Percentiles rank a stretch among this genome's conserved stretches.
Evolutionary conservation across 2,329 filamentous ascomycete genomes (phyloP).

Genomic region (Dactylella cylindrospora): DNA sequence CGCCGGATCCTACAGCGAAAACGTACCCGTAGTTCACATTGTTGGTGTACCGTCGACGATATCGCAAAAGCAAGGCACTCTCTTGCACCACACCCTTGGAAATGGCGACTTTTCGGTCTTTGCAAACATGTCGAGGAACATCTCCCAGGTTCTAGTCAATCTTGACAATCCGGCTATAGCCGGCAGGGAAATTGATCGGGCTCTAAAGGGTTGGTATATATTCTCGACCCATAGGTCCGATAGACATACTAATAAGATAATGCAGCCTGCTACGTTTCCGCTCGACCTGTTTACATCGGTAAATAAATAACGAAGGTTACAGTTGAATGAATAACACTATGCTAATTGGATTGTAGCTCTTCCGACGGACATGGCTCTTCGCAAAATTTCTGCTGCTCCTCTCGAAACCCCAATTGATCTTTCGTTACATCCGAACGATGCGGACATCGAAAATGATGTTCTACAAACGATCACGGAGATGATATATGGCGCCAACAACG

Average conservation of each 20-base stretch:
- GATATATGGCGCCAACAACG: conserved; percentile 70
- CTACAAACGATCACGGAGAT: conserved; percentile 75
- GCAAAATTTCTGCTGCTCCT: conserved; percentile 72
- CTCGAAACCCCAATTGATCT: conserved; percentile 72
- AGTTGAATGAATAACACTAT: background rate
- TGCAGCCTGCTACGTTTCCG: conserved; percentile 62
- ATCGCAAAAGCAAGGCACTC: conserved; percentile 55
- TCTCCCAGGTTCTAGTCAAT: conserved; percentile 71
- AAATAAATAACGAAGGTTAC: too few species aligned
- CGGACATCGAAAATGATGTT: conserved; percentile 76
- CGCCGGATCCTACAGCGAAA: conserved; percentile 73
- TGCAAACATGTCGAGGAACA: conserved; percentile 70
- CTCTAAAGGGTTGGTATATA: conserved; percentile 64
- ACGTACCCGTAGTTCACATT: conserved; percentile 68
- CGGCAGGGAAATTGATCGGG: conserved; percentile 73
- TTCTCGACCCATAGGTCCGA: too few species aligned
- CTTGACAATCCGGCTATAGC: conserved; percentile 70
- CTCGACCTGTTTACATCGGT: conserved; percentile 75
- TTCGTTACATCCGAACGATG: conserved; percentile 64
- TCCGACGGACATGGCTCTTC: conserved; percentile 75
- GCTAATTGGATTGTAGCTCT: conserved; percentile 57
- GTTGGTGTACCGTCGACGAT: conserved; percentile 59
- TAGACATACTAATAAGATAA: background rate
- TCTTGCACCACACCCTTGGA: conserved; percentile 70
- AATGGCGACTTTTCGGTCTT: conserved; percentile 84